phyloP scores from a whole-genome alignment of 139 green algal species.

The Prasinococcaceae sp. region DNA sequence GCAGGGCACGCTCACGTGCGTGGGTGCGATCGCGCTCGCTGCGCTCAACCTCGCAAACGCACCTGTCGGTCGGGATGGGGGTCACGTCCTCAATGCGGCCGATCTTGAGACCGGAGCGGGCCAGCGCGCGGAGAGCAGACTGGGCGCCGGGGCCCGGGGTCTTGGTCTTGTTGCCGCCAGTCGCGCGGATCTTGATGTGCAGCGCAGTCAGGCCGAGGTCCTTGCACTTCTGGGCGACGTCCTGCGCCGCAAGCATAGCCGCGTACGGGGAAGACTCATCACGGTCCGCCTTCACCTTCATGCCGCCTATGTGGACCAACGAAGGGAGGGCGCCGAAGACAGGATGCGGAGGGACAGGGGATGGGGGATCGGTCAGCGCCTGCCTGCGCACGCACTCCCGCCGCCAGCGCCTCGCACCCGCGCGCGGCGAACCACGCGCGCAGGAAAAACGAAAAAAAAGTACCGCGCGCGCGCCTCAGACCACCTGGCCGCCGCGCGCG shows the following conservation, averaged over 20 bases:
- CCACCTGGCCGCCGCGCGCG: too few species aligned
- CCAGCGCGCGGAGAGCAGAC: constrained; percentile 88
- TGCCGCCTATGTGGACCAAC: too few species aligned
- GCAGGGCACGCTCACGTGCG: too few species aligned
- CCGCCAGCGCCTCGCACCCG: too few species aligned
- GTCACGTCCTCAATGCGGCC: constrained; percentile 99
- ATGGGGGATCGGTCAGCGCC: too few species aligned
- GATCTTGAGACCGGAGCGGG: constrained; percentile 98
- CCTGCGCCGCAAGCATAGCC: constrained; percentile 98
- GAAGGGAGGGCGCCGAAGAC: too few species aligned
- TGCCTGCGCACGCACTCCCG: too few species aligned
- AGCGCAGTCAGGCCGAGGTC: constrained; percentile 94
- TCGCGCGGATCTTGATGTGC: constrained; percentile 98
- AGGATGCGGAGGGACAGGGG: too few species aligned
- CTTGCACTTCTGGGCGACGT: constrained; percentile 91
- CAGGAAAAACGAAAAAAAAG: too few species aligned
- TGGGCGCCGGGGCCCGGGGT: constrained; percentile 93
- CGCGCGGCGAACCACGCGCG: too few species aligned
- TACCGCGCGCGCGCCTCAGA: too few species aligned
- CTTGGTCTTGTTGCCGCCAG: constrained; percentile 98
- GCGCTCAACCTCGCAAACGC: constrained; percentile 27
- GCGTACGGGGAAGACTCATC: constrained; percentile 98
- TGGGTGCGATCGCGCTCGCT: too few species aligned
- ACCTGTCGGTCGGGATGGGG: constrained; percentile 97
- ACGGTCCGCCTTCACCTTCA: constrained; percentile 99